Base-by-base conservation (phyloP, 139 green algal genomes). In the Micromonas pusilla region DNA sequence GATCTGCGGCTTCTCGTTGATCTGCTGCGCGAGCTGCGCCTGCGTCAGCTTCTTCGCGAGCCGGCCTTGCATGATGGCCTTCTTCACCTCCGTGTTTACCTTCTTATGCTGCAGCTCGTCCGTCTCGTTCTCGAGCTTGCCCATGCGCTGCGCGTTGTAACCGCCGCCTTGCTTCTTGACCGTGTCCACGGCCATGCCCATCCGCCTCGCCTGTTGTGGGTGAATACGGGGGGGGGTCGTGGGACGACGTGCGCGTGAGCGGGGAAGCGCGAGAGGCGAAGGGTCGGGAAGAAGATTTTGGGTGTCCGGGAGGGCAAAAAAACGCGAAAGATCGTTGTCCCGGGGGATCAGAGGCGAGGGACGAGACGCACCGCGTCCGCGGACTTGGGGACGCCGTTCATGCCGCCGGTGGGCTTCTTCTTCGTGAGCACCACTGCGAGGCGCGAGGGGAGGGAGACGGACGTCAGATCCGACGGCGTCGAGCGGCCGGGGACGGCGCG, bases 1-100 rank as follows among this genome's bases (percentile, higher is more conserved):
- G 54, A 97, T 81, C 62, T 95, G 84, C 2, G 93, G 95, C 87
- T 97, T 97, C 83, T 98, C 94, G 82, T 98, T 98, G 80, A 98
- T 96, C 13, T 85, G 63, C 87, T 97, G 57, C 19, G 87, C 93
- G 26, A 97, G 85, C 82, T 98, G 92, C 34, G 92, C 91, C 76
- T 99, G 95, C 0, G 95, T 99, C 57, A 98, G 77, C 85, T 98
- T 98, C 84, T 97, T 97, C 6, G 89, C 95, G 23, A 96, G 87
- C 19, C 95, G 79, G 19, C 91, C 95, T 72, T 93, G 85, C 34
- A 92, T 80, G 52, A 99, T 98, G 60, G 91, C 89, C 81, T 93
- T 95, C 82, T 98, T 98, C 52, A 99, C 87, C 52, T 96, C 93
- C 20, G 86, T 90, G 16, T 85, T 92, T n/a, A 99, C 94, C 13